Evolutionary conservation across 164 flowering plant species (phyloP), one percentile per base, ranked within the genome.

Genomic region (Tetracentron sinense): DNA sequence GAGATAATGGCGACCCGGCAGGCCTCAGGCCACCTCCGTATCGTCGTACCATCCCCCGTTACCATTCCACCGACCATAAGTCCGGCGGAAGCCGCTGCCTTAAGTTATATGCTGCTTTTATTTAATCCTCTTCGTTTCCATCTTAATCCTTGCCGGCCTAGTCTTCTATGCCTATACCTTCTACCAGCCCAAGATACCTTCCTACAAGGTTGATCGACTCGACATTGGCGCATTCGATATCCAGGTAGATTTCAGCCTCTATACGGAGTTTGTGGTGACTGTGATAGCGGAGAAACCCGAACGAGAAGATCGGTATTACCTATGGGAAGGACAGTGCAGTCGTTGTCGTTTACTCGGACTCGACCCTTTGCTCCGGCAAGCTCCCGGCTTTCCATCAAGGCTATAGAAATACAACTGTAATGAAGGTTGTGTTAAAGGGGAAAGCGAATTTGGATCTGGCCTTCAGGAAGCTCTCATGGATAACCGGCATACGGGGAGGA

Each of bases 281-380:
- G 78, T 89, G 0, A 64, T 60, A 28, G 90, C 88, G 0, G 79
- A 82, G 4, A 89, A n/a, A 89, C 63, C 89, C 91, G 0, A 89
- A 84, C 47, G 49, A 42, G 4, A 60, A 58, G 20, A 82, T 87
- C 1, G 76, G 78, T 3, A 72, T 89, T 54, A 69, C 16, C 3
- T 87, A 89, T 29, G 85, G 75, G 0, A 20, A 73, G 10, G 74
- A 65, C 8, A 79, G 80, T 56, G 38, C 59, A 0, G 76, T 85
- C 0, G 15, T 21, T 0, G 82, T 89, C 1, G 1, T 1, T 5
- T 85, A 78, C 54, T 15, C 35, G 0, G 82, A 64, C 17, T 60
- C 75, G 2, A 30, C 42, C 4, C 77, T 85, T 21, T 81, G 89
- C 58, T 58, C 76, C 0, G 96, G 96, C 1, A 63, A 70, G 22